These are phyloP conservation scores for Pseudocercospora ulei DNA, from an alignment of 2,329 filamentous ascomycete species.

Conservation along the genomic window DNA sequence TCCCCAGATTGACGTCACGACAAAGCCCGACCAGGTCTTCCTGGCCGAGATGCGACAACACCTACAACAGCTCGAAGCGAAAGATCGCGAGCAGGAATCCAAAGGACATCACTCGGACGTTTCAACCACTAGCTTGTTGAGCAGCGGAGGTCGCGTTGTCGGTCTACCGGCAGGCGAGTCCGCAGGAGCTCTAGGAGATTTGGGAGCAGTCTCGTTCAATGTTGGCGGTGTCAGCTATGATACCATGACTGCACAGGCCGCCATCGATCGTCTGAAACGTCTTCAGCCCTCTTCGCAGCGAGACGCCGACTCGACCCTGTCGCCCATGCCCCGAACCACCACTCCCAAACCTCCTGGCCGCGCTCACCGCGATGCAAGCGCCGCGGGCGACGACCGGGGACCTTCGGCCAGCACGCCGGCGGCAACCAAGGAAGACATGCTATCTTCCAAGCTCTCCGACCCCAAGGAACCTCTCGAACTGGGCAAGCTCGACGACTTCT, in stretches of 20 bases:
- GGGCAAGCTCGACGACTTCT: conserved; percentile 52
- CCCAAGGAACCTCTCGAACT: conserved; percentile 43
- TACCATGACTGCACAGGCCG: conserved; percentile 29
- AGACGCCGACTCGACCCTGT: conserved; percentile 9
- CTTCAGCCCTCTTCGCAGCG: conserved; percentile 7
- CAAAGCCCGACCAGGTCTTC: conserved; percentile 32
- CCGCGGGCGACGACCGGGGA: background rate
- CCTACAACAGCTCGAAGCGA: conserved; percentile 62
- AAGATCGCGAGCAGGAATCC: conserved; percentile 48
- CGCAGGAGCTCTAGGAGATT: conserved; percentile 30
- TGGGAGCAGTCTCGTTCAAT: conserved; percentile 55
- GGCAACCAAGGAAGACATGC: conserved; percentile 4
- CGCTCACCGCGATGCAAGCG: conserved; percentile 12
- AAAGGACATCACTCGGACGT: conserved; percentile 17
- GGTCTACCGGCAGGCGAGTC: conserved; percentile 34
- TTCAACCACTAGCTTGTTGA: conserved; percentile 20
- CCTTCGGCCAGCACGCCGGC: conserved; percentile 9
- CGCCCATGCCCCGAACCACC: conserved; percentile 12
- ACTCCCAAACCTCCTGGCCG: conserved; percentile 20
- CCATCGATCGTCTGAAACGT: conserved; percentile 31
- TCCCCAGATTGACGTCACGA: conserved; percentile 32
- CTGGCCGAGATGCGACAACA: conserved; percentile 44
- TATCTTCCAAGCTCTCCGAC: conserved; percentile 23
- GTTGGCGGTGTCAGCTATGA: conserved; percentile 80
- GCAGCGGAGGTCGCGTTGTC: conserved; percentile 17